Evolutionary conservation across 768 basidiomycete species (phyloP).

Genomic region (Chalciporus chontae): DNA sequence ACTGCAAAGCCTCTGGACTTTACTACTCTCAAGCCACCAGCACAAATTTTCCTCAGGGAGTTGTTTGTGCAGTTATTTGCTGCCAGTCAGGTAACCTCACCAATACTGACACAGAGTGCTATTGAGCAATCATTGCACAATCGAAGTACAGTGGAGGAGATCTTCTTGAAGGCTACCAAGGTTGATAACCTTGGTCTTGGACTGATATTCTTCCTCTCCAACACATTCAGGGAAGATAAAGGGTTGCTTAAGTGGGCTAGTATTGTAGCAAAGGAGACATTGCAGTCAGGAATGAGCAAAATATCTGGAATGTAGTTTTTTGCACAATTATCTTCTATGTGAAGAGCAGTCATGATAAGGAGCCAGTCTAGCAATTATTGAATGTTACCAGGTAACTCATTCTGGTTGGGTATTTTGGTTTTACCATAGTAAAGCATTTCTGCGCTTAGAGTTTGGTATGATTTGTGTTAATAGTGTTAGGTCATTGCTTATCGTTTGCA

Average conservation of each 20-base stretch:
- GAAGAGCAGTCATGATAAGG: no score
- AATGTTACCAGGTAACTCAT: no score
- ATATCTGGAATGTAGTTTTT: no score
- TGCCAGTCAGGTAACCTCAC: conserved; percentile 70
- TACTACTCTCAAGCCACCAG: conserved; percentile 60
- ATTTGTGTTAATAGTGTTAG: no score
- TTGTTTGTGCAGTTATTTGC: conserved; percentile 69
- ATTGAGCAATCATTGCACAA: conserved; percentile 44
- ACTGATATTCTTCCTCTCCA: conserved; percentile 65
- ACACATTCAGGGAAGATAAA: conserved; percentile 36
- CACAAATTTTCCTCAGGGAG: conserved; percentile 63
- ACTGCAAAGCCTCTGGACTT: conserved; percentile 80
- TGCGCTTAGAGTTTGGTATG: no score
- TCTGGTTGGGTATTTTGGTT: no score
- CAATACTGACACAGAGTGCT: conserved; percentile 44
- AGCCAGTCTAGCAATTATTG: no score
- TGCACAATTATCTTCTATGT: no score
- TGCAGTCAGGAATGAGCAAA: conserved; percentile 50
- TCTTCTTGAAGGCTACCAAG: conserved; percentile 72
- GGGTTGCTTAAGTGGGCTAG: conserved; percentile 65
- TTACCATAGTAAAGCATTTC: no score
- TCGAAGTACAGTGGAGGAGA: conserved; percentile 64
- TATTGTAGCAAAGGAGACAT: conserved; percentile 62
- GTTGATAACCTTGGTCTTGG: conserved; percentile 70
- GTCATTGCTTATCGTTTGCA: no score